phyloP scores from a whole-genome alignment of 2,329 filamentous ascomycete genomes.

The Paradendryphiella salina region DNA sequence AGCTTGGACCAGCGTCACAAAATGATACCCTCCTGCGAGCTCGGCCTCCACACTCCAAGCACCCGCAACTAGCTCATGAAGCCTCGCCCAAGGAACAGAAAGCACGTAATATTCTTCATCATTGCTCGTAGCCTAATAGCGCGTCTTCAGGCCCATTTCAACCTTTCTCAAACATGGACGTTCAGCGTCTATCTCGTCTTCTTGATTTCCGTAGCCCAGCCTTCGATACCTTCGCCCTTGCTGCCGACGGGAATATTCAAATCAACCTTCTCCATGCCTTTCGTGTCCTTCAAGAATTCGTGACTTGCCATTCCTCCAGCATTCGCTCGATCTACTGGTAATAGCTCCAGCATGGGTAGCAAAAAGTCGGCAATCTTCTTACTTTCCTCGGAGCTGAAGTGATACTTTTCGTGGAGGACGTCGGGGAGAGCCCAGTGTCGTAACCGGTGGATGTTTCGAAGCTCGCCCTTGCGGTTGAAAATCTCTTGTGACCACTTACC shows the following conservation, averaged over 20 bases:
- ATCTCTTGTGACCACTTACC: constrained; percentile 99
- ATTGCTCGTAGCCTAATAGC: constrained; percentile 1
- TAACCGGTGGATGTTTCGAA: constrained; percentile 94
- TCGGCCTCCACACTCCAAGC: no score
- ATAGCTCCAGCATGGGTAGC: constrained; percentile 84
- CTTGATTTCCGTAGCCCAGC: constrained; percentile 82
- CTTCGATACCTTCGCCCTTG: constrained; percentile 88
- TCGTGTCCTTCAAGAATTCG: constrained; percentile 78
- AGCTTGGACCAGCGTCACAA: no score
- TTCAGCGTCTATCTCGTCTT: constrained; percentile 55
- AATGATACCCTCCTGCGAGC: no score
- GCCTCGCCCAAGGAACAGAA: background rate
- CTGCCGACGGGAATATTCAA: constrained; percentile 78
- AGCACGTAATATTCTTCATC: constrained; percentile 1
- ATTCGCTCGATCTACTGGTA: constrained; percentile 87
- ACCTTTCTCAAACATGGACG: background rate
- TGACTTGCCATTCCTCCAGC: constrained; percentile 94
- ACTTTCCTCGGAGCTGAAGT: constrained; percentile 82
- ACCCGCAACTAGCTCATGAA: no score
- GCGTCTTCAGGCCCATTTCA: background rate
- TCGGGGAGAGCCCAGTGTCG: constrained; percentile 95
- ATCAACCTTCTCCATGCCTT: constrained; percentile 81
- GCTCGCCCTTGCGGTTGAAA: constrained; percentile 95
- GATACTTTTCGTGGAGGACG: constrained; percentile 94
- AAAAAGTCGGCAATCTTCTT: constrained; percentile 81